Base-by-base conservation (phyloP, 192 early-diverging fungal species). In the Coemansia brasiliensis region DNA sequence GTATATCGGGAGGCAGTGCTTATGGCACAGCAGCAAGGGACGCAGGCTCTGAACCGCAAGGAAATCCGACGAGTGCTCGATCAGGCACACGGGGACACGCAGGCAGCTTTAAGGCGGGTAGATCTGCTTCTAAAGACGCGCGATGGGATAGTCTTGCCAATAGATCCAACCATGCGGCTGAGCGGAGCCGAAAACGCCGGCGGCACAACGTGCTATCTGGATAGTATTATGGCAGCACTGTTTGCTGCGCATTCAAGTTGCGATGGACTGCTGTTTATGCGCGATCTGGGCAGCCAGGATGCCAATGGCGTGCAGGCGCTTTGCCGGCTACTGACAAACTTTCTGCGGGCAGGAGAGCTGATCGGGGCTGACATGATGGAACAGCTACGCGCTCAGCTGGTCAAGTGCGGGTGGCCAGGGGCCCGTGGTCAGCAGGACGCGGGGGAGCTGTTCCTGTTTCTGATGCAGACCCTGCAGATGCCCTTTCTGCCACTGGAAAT, bases 401-500 rank as follows among this genome's bases (percentile, higher is more conserved):
- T 77, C 15, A 56, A 56, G 16, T 79, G 79, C 49, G 80, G 82
- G 20, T 89, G 86, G 85, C 55, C 53, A 44, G 22, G 43, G 17
- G 58, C 39, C 46, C 55, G 53, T 49, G 54, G 71, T 5, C 88
- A 90, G 66, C 85, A 90, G 58, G 88, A 90, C 56, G 69, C 81
- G 3, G 84, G 84, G 39, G 88, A 90, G 69, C 68, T 90, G 13
- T 90, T 86, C 57, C 50, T 90, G 62, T 88, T 88, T 39, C 41
- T 90, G 25, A 84, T 84, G 40, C 80, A 84, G 27, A 81, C 69
- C 24, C 77, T 88, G 57, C 81, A 81, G 35, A 79, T 88, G 43
- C 88, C 88, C 0, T 90, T 83, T 54, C 51, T 90, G 41, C 87
- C 88, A 8, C 61, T 90, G 62, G 81, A 83, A 58, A 56, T 88